phyloP scores from a whole-genome alignment of 2,329 filamentous ascomycete species.

The Diaporthe velutina region DNA sequence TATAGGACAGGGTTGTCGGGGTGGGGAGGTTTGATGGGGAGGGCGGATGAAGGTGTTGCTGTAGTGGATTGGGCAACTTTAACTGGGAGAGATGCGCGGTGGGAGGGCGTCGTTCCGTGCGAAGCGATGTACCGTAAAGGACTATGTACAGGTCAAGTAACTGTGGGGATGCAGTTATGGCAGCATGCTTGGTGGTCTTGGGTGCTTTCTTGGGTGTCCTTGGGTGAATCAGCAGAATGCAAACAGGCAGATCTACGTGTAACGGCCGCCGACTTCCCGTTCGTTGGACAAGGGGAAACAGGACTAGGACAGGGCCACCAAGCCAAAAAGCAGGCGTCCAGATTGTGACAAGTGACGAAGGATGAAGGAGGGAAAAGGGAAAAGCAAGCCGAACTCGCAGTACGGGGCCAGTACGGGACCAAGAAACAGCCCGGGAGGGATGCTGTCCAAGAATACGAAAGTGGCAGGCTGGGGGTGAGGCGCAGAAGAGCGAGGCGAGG shows the following conservation, averaged over 20 bases:
- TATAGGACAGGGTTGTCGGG: constrained; percentile 16
- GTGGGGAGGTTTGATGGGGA: constrained; percentile 19
- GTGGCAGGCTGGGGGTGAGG: constrained; percentile 14
- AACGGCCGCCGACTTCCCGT: constrained; percentile 12
- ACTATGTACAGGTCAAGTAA: constrained; percentile 5
- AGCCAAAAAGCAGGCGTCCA: background rate
- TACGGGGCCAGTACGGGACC: background rate
- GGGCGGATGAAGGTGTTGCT: constrained; percentile 8
- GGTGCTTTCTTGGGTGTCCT: background rate
- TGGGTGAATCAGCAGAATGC: constrained; percentile 1
- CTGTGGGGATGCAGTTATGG: constrained; percentile 3
- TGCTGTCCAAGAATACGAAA: constrained; percentile 13
- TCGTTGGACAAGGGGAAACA: background rate
- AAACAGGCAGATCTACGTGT: constrained; percentile 28
- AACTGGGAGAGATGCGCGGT: constrained; percentile 19
- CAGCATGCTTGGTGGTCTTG: constrained; percentile 15
- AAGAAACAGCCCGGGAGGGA: background rate
- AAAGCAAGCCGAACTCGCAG: background rate
- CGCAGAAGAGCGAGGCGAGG: constrained; percentile 4
- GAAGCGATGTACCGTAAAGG: background rate
- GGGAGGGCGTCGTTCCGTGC: background rate
- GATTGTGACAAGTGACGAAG: background rate
- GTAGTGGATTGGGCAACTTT: constrained; percentile 28
- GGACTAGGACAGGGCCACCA: background rate
- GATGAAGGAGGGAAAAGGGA: background rate